Evolutionary conservation across 805 yeast genomes (phyloP).

Genomic region (Starmerella sp.): DNA sequence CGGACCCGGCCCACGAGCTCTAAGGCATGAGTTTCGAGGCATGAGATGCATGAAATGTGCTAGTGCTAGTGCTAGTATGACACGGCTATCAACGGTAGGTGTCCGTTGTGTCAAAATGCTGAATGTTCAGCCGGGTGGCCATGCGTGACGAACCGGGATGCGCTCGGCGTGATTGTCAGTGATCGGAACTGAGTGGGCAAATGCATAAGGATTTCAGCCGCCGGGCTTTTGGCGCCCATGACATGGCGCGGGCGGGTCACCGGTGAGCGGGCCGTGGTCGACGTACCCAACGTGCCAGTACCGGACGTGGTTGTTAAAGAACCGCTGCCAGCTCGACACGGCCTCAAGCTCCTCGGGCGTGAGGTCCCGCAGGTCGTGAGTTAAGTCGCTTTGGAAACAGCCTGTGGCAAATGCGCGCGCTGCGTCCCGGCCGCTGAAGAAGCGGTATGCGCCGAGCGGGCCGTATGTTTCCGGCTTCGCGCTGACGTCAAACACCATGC

Average conservation of each 20-base stretch:
- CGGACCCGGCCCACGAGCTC: too few species aligned
- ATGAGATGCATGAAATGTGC: too few species aligned
- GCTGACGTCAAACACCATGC: conserved; percentile 55
- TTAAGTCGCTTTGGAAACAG: conserved; percentile 50
- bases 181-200: too few species aligned
- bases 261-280: conserved; percentile 34
- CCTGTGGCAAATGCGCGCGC: conserved; percentile 65
- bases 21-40: too few species aligned
- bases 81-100: too few species aligned
- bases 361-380: conserved; percentile 56
- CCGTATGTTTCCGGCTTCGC: conserved; percentile 43
- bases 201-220: neutral
- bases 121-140: too few species aligned
- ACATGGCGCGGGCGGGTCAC: conserved; percentile 45
- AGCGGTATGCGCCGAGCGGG: conserved; percentile 44
- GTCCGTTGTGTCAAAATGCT: too few species aligned
- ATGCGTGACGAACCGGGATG: too few species aligned
- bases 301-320: conserved; percentile 34
- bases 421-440: conserved; percentile 54
- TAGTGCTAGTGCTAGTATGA: too few species aligned
- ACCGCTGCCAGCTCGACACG: conserved; percentile 43
- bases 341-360: conserved; percentile 35
- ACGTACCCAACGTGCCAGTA: conserved; percentile 60
- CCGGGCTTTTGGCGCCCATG: conserved; percentile 16
- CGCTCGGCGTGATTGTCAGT: too few species aligned